Evolutionary conservation across 495 filamentous ascomycete genomes (phyloP), one percentile per base, ranked within the genome.

Genomic region (Penicillium waksmanii): DNA sequence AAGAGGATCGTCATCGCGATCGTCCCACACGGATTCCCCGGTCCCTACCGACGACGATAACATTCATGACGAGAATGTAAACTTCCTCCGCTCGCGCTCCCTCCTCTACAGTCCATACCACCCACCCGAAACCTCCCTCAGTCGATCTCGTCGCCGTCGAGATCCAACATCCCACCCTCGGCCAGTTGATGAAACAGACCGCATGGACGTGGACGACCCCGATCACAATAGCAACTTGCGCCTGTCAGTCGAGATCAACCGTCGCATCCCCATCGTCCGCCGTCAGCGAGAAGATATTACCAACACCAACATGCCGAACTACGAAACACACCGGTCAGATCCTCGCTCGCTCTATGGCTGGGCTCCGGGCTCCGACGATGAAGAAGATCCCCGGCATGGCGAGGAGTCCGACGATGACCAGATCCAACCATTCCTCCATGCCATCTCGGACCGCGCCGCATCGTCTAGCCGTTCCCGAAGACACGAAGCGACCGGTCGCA

Each of bases 61-160:
- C 58, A 80, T 79, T 35, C 77, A 86, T 53, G 81, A 83, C 66
- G 84, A 81, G 55, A 85, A 86, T 73, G 77, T 87, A 54, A 82
- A 72, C 68, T 86, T 86, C 60, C 71, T 87, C 51, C 80, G 85
- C 36, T 75, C 76, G 50, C 76, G 76, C 18, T 62, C 63, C 67
- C 61, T 73, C 57, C 57, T 76, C 56, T 44, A 44, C 17, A 18
- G 42, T 44, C n/a, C 42, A 8, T 49, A 67, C 71, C 55, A 66
- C 61, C 61, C 68, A 62, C 55, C 69, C 60, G 51, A 74, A 66
- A 74, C 72, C 42, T 68, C 74, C 3, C 62, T 73, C 51, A 75
- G 65, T 56, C 71, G 73, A 51, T 66, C 73, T 44, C 72, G 71
- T 48, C 75, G 73, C 47, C 71, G 76, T 23, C 71, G 72, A 33